These are phyloP conservation scores for Discostella stelligeroides DNA, from an alignment of 108 stramenopile genomes.

Conservation along the genomic window DNA sequence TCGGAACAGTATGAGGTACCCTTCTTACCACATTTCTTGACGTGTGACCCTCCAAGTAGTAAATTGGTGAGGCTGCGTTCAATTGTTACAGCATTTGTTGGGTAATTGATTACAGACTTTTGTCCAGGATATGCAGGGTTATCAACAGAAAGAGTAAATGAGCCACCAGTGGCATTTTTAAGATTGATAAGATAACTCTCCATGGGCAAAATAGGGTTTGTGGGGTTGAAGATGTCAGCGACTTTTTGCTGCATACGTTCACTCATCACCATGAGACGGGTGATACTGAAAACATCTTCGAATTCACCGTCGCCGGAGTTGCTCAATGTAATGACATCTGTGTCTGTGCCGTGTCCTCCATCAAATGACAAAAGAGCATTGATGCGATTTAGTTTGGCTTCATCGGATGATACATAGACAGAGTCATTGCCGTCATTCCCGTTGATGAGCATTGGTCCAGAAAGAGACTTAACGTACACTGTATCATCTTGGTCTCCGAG, in stretches of 20 bases:
- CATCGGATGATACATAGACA: slow-evolving; percentile 35
- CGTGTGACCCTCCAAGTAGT: slow-evolving; percentile 3
- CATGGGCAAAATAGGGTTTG: background rate
- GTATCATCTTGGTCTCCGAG: slow-evolving; percentile 31
- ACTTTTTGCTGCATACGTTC: slow-evolving; percentile 24
- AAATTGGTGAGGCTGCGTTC: slow-evolving; percentile 4
- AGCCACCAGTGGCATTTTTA: slow-evolving; percentile 23
- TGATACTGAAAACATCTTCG: slow-evolving; percentile 40
- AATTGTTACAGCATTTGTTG: slow-evolving; percentile 11
- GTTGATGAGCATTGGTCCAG: slow-evolving; percentile 44
- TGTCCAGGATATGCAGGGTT: slow-evolving; percentile 4
- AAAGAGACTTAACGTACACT: slow-evolving; percentile 19
- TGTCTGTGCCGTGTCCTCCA: slow-evolving; percentile 25
- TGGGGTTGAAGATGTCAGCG: background rate
- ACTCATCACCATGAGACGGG: slow-evolving; percentile 26
- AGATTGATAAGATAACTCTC: slow-evolving; percentile 26
- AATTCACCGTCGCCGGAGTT: slow-evolving; percentile 12
- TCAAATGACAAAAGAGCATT: slow-evolving; percentile 35
- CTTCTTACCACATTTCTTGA: slow-evolving; percentile 4
- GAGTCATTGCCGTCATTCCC: slow-evolving; percentile 33
- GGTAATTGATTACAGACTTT: background rate
- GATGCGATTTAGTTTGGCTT: slow-evolving; percentile 30
- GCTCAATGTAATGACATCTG: slow-evolving; percentile 30
- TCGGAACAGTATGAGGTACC: slow-evolving; percentile 20
- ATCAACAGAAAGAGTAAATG: slow-evolving; percentile 21